Evolutionary conservation across 768 basidiomycete species (phyloP).

Genomic region (Daedalea quercina): DNA sequence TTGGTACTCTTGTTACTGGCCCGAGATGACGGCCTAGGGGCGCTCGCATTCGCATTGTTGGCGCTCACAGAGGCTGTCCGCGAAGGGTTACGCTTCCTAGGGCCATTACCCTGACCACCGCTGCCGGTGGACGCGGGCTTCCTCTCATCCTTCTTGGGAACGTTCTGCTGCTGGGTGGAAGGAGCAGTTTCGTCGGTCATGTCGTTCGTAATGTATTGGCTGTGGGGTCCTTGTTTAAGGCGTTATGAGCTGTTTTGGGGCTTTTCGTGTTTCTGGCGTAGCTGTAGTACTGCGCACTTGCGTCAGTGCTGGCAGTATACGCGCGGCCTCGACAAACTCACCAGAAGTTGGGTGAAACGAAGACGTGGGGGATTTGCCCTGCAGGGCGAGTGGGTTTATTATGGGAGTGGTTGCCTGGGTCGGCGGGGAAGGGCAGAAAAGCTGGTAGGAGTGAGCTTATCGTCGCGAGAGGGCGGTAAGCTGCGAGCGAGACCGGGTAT

Average conservation of each 20-base stretch:
- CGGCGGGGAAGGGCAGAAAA: conserved; percentile 41
- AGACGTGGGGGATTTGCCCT: conserved; percentile 68
- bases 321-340: conserved; percentile 19
- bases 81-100: conserved; percentile 40
- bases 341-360: conserved; percentile 37
- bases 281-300: conserved; percentile 9
- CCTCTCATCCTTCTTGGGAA: conserved; percentile 69
- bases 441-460: conserved; percentile 38
- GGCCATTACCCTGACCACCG: conserved; percentile 24
- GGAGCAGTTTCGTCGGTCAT: conserved; percentile 79
- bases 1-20: conserved; percentile 62
- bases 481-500: conserved; percentile 3
- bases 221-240: conserved; percentile 16
- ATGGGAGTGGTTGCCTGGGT: conserved; percentile 51
- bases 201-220: conserved; percentile 61
- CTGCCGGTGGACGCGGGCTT: conserved; percentile 40
- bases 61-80: conserved; percentile 15
- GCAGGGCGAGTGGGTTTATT: conserved; percentile 75
- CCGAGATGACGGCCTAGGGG: conserved; percentile 56
- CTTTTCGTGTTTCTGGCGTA: conserved; percentile 38
- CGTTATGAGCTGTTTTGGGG: conserved; percentile 34
- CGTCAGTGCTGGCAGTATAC: conserved; percentile 5
- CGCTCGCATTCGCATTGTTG: conserved; percentile 25
- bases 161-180: conserved; percentile 37
- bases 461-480: conserved; percentile 26